Conservation (phyloP, 1,284 basidiomycete genomes). For the Inonotus hispidus region DNA sequence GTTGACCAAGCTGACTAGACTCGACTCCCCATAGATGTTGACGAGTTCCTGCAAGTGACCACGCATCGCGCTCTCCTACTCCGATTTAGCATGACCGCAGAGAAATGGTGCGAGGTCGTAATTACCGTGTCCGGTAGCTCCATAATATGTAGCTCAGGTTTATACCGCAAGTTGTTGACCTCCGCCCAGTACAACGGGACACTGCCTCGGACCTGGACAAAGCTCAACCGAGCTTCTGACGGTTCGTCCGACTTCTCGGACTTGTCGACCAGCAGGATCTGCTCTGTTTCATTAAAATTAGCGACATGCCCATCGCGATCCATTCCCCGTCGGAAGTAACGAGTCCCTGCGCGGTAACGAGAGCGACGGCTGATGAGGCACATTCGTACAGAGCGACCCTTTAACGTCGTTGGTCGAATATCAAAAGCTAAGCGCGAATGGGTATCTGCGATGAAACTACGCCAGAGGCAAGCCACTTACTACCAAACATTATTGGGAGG, state of each 20-base stretch:
- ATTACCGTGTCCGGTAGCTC: constrained; percentile 79
- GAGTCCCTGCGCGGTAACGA: constrained; percentile 90
- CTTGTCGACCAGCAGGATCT: constrained; percentile 76
- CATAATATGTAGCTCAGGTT: constrained; percentile 97
- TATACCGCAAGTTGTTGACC: constrained; percentile 93
- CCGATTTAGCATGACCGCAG: not conserved
- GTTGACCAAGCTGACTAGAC: constrained; percentile 91
- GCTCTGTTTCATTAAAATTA: constrained; percentile 95
- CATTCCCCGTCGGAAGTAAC: constrained; percentile 95
- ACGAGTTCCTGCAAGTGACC: constrained; percentile 77
- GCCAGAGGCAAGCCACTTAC: constrained; percentile 40
- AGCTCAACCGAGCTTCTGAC: constrained; percentile 65
- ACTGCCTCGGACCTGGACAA: constrained; percentile 92
- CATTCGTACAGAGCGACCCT: constrained; percentile 78
- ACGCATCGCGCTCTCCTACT: constrained; percentile 64
- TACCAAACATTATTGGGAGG: constrained; percentile 88
- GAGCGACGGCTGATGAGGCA: constrained; percentile 91
- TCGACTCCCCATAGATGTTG: constrained; percentile 74
- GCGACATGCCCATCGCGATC: constrained; percentile 81
- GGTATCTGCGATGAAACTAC: not conserved
- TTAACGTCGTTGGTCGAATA: constrained; percentile 72
- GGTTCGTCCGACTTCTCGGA: constrained; percentile 43
- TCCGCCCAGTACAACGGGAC: constrained; percentile 97
- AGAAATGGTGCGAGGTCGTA: constrained; percentile 1
- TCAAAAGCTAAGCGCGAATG: constrained; percentile 69